Evolutionary conservation across 352 stramenopile genomes (phyloP).

Genomic region (Aphanomyces euteiches): DNA sequence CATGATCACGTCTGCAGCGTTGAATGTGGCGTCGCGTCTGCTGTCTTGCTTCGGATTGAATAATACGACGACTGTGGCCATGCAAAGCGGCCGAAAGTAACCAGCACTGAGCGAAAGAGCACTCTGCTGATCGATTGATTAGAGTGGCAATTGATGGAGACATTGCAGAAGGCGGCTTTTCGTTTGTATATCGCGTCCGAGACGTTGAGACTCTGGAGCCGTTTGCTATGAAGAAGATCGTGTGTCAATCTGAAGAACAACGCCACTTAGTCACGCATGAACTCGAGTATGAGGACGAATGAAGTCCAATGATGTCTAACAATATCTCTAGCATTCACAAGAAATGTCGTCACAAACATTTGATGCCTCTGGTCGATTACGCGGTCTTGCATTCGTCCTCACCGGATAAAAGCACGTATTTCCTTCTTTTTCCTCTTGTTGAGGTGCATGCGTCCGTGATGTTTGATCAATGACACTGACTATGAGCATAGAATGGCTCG

Average conservation of each 20-base stretch:
- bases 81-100: slow-evolving; percentile 77
- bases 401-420: slow-evolving; percentile 57
- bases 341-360: slow-evolving; percentile 67
- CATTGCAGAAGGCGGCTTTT: slow-evolving; percentile 84
- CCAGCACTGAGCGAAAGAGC: not conserved
- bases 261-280: slow-evolving; percentile 71
- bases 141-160: slow-evolving; percentile 58
- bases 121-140: not conserved
- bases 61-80: slow-evolving; percentile 46
- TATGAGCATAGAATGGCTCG: slow-evolving; percentile 58
- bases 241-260: slow-evolving; percentile 83
- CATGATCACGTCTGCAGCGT: slow-evolving; percentile 54
- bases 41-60: slow-evolving; percentile 65
- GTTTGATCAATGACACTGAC: not conserved
- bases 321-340: slow-evolving; percentile 41
- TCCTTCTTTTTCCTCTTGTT: slow-evolving; percentile 83
- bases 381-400: slow-evolving; percentile 51
- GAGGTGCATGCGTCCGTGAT: slow-evolving; percentile 40
- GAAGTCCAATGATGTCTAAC: too few relatives aligned
- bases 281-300: slow-evolving; percentile 45
- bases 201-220: slow-evolving; percentile 66
- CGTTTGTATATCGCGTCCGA: slow-evolving; percentile 74
- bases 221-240: slow-evolving; percentile 88
- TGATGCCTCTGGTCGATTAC: slow-evolving; percentile 82
- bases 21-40: slow-evolving; percentile 57